Base-by-base conservation (phyloP, 441 rosid genomes). In the Breynia disticha region DNA sequence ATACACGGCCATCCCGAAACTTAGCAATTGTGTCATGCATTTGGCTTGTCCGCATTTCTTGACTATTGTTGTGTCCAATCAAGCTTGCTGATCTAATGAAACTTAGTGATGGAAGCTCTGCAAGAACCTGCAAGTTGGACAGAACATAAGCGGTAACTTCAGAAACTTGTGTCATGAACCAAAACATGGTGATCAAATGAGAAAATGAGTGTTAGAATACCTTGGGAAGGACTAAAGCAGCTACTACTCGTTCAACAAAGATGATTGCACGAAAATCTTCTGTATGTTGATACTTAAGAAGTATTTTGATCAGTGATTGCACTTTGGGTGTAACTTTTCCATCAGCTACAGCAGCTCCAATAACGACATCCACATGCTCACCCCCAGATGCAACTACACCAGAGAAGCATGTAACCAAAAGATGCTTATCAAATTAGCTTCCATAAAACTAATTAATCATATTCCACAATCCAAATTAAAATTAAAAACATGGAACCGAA, bases 261-360 rank as follows among this genome's bases (percentile, higher is more conserved):
- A 94, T 85, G 70, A 94, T 94, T 50, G 99, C 99, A 52, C 95
- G 99, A 70, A 94, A 94, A 80, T 94, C 97, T 37, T 88, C 81
- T 0, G 96, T 89, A 59, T 85, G 81, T 70, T 82, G 95, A 81
- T 94, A 94, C 70, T 72, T 74, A 24, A 87, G 86, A 66, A 94
- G 97, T 65, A 87, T 71, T 69, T 94, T 94, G 58, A 89, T 76
- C 61, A 94, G 47, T 5, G 96, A 87, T 53, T 89, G 99, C 63
- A 94, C 99, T 74, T 94, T 94, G 15, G 99, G 99, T 46, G 99
- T 89, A 72, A 94, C 99, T 70, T 94, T 89, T 67, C 97, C 99
- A 72, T 94, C 99, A 72, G 99, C 99, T 59, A 94, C 99, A 54
- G 97, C 97, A 21, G 96, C 96, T 54, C 99, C 99, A 64, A 89